These are phyloP conservation scores for Ophiostoma populinum DNA, from an alignment of 2,329 filamentous ascomycete genomes.

Conservation along the genomic window DNA sequence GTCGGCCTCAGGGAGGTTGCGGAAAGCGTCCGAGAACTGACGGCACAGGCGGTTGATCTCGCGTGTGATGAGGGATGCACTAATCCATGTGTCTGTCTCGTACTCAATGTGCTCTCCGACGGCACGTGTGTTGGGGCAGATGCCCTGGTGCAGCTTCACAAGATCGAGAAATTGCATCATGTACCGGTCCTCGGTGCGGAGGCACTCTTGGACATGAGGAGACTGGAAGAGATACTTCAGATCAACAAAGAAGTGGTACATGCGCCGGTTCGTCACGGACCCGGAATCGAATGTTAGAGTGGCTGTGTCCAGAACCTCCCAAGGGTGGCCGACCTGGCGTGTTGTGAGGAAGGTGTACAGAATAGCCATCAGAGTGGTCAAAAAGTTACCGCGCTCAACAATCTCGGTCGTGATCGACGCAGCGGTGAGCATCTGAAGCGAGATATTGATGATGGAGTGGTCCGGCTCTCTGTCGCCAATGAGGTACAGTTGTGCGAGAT, in stretches of 20 bases:
- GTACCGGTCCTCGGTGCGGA: conserved; percentile 73
- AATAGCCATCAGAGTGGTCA: conserved; percentile 89
- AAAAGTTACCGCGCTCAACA: conserved; percentile 84
- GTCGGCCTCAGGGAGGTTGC: conserved; percentile 47
- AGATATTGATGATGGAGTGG: conserved; percentile 96
- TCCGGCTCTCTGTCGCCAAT: conserved; percentile 94
- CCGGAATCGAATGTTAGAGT: conserved; percentile 87
- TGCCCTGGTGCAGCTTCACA: conserved; percentile 90
- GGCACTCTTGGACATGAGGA: conserved; percentile 68
- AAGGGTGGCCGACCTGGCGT: conserved; percentile 84
- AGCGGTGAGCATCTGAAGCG: conserved; percentile 88
- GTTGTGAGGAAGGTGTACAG: conserved; percentile 95
- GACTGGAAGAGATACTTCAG: conserved; percentile 81
- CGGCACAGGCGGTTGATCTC: conserved; percentile 89
- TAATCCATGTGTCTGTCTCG: conserved; percentile 96
- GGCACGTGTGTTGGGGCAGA: conserved; percentile 83
- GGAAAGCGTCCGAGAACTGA: conserved; percentile 76
- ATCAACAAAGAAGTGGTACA: conserved; percentile 97
- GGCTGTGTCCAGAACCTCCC: conserved; percentile 70
- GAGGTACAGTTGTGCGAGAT: conserved; percentile 81
- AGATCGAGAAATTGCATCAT: conserved; percentile 88
- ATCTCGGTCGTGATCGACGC: conserved; percentile 94
- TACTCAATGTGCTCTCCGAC: conserved; percentile 95
- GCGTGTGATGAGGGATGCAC: conserved; percentile 79
- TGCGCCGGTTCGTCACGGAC: conserved; percentile 81